These are phyloP conservation scores for Cynanchum wilfordii DNA, from an alignment of 257 asterid genomes.

Conservation along the genomic window DNA sequence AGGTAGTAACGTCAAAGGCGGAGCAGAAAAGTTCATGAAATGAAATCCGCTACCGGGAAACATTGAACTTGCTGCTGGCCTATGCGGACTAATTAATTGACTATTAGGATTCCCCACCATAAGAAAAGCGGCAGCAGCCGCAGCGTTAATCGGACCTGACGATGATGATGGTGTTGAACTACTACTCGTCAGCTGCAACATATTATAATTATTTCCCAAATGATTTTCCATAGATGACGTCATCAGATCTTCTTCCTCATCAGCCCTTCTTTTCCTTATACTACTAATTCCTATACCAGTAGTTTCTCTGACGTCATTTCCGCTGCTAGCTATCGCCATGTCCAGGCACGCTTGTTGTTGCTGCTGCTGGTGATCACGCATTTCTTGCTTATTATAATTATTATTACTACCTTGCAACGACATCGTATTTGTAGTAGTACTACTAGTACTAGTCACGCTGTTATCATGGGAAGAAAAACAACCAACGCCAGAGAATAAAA, in stretches of 20 bases:
- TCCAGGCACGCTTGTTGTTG: conserved; percentile 8
- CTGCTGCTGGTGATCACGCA: conserved; percentile 20
- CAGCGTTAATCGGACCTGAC: conserved; percentile 24
- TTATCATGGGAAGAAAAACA: conserved; percentile 7
- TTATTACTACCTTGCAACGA: conserved; percentile 23
- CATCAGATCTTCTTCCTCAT: conserved; percentile 19
- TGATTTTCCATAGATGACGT: conserved; percentile 22
- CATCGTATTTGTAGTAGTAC: conserved; percentile 11
- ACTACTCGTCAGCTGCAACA: conserved; percentile 24
- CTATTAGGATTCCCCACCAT: conserved; percentile 28
- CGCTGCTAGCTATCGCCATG: not conserved
- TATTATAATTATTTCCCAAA: conserved; percentile 20
- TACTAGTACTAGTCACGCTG: conserved; percentile 10
- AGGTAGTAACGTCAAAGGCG: conserved; percentile 31
- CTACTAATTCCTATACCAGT: not conserved
- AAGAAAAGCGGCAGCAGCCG: conserved; percentile 28
- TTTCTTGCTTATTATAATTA: conserved; percentile 49
- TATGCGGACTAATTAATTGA: conserved; percentile 17
- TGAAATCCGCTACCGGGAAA: conserved; percentile 29
- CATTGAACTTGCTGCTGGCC: too few relatives aligned
- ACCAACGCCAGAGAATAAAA: conserved; percentile 30
- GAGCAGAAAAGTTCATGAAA: conserved; percentile 50
- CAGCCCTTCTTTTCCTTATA: conserved; percentile 32
- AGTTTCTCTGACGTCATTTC: not conserved
- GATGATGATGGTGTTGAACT: too few relatives aligned